Conservation (phyloP, 2,329 filamentous ascomycete genomes). For the Fonsecaea erecta region DNA sequence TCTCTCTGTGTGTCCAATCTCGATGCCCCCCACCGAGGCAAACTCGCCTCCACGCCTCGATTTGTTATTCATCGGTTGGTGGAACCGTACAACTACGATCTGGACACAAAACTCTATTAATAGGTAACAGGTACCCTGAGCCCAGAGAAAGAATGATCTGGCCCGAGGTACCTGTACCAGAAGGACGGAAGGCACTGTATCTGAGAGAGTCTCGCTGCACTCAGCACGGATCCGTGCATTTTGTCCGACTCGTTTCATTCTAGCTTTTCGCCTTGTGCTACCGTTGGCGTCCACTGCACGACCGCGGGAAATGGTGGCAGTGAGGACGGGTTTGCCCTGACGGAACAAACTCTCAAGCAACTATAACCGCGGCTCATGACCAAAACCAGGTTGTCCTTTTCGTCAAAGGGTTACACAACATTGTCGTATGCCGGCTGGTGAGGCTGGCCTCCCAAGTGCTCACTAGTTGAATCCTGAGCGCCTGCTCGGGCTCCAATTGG, state of each 20-base stretch:
- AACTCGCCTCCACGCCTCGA: background rate
- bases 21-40: background rate
- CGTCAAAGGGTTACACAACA: constrained; percentile 14
- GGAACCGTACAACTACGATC: background rate
- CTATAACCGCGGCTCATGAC: constrained; percentile 2
- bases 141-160: background rate
- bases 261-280: constrained; percentile 9
- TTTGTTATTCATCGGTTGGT: background rate
- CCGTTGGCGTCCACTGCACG: background rate
- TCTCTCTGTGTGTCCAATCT: background rate
- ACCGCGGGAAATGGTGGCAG: constrained; percentile 6
- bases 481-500: background rate
- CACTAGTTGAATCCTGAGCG: background rate
- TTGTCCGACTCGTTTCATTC: background rate
- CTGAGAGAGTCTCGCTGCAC: constrained; percentile 1
- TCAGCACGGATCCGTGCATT: background rate
- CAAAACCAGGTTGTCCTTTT: background rate
- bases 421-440: background rate
- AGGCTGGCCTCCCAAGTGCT: background rate
- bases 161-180: constrained; percentile 21
- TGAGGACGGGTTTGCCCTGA: constrained; percentile 3
- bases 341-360: background rate
- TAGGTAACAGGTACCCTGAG: constrained; percentile 17
- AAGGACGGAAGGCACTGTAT: background rate
- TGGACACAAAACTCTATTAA: constrained; percentile 5